Evolutionary conservation across 1,284 basidiomycete species (phyloP), one percentile per base, ranked within the genome.

Genomic region (Cryptococcus amylolentus): DNA sequence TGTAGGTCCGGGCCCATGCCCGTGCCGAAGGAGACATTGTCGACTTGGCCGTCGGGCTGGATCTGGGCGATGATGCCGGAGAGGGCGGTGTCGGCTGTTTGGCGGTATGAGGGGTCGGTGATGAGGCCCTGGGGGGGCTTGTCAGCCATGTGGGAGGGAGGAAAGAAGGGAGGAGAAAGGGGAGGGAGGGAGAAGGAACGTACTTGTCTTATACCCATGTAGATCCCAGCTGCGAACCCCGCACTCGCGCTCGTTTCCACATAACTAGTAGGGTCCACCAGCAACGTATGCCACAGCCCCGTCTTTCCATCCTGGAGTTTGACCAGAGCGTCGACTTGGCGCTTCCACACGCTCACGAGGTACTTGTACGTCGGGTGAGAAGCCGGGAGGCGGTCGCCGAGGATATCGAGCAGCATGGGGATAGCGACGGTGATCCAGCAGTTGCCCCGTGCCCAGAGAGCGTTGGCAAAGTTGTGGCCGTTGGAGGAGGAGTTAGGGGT

Each of bases 351-450:
- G 3, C 78, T 73, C 16, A 80, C 74, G n/a, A 85, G 75, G 62
- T 81, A 81, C 57, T 77, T 67, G 48, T 81, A 77, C 18, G 83
- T 56, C 12, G 81, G 81, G 62, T 84, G 82, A 2, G 70, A 68
- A 18, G 71, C 61, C 78, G 76, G 13, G 80, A 74, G 50, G 51
- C 52, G 42, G 31, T 71, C 65, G 27, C 77, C 66, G 40, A 84
- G 77, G 58, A 73, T 77, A 52, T 83, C 81, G 60, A 86, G 81
- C 71, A 86, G 84, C 62, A 84, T 80, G 0, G 84, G 84, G 62
- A 86, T 86, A 23, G 83, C 79, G 37, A 84, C 77, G 0, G 84
- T 86, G 55, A 84, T 80, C 75, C 84, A 86, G 69, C 84, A 84
- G 70, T 86, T 86, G 26, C 85, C 84, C 49, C 84, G 75, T 4